A percentile compares a stretch with the other conserved stretches of the same genome.
These are phyloP conservation scores for Talaromyces rugulosus DNA, from an alignment of 2,329 filamentous ascomycete species.

Conservation along the genomic window DNA sequence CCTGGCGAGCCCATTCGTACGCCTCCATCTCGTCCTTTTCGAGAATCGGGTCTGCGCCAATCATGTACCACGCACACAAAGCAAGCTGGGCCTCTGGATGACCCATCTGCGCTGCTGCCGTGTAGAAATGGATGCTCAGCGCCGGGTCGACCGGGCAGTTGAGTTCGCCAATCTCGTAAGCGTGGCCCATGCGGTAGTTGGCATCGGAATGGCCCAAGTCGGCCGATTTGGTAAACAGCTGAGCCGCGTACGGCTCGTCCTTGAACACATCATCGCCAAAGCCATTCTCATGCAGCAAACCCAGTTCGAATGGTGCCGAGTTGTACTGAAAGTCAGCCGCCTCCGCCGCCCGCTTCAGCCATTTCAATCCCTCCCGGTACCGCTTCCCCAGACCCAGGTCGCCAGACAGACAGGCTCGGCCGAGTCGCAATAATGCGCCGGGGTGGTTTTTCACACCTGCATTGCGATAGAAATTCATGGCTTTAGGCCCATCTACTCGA, in stretches of 20 bases:
- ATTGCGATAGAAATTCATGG: conserved; percentile 86
- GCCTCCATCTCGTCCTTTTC: conserved; percentile 96
- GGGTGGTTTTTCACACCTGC: conserved; percentile 92
- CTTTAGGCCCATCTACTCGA: conserved; percentile 82
- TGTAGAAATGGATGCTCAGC: conserved; percentile 96
- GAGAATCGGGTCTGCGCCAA: conserved; percentile 84
- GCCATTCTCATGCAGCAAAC: conserved; percentile 82
- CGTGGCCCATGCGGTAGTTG: conserved; percentile 85
- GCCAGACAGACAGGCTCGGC: conserved; percentile 81
- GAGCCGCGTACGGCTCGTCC: conserved; percentile 84
- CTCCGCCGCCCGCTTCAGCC: conserved; percentile 90
- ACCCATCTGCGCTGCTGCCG: conserved; percentile 77
- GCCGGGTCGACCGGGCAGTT: conserved; percentile 87
- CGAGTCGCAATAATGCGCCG: conserved; percentile 87
- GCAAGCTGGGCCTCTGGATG: conserved; percentile 95
- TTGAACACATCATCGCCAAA: conserved; percentile 92
- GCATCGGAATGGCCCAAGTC: conserved; percentile 87
- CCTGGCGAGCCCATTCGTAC: conserved; percentile 89
- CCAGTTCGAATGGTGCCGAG: conserved; percentile 85
- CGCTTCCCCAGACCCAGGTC: conserved; percentile 80
- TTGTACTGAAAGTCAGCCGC: conserved; percentile 90
- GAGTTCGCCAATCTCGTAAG: conserved; percentile 88
- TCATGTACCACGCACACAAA: conserved; percentile 96
- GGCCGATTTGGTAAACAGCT: conserved; percentile 89
- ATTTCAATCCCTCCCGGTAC: conserved; percentile 89